phyloP scores from a whole-genome alignment of 2,329 filamentous ascomycete species.

The Fusarium graminum region DNA sequence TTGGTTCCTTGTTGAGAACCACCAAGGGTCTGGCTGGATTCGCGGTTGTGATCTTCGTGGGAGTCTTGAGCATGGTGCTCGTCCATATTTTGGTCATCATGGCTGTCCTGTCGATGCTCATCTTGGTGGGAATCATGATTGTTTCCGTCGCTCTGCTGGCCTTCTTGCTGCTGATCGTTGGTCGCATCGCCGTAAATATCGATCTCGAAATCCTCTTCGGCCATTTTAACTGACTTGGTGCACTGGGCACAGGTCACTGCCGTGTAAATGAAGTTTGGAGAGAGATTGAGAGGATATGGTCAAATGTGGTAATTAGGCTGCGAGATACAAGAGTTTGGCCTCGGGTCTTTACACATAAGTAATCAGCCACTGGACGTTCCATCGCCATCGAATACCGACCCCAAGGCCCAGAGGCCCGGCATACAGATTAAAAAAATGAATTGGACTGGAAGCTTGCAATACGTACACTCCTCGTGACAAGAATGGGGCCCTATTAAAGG shows the following conservation, averaged over 20 bases:
- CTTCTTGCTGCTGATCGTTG: constrained; percentile 59
- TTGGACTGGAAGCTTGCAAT: constrained; percentile 61
- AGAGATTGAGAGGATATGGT: constrained; percentile 24
- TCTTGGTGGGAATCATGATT: constrained; percentile 47
- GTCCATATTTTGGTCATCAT: constrained; percentile 57
- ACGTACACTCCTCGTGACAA: constrained; percentile 66
- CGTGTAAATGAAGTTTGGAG: constrained; percentile 25
- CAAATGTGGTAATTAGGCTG: constrained; percentile 49
- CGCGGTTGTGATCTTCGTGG: constrained; percentile 53
- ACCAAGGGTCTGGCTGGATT: constrained; percentile 57
- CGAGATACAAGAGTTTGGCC: constrained; percentile 47
- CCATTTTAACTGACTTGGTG: constrained; percentile 61
- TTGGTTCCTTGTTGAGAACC: constrained; percentile 65
- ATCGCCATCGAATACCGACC: constrained; percentile 24
- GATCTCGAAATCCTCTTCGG: constrained; percentile 79
- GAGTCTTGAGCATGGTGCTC: constrained; percentile 58
- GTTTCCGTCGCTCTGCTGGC: constrained; percentile 49
- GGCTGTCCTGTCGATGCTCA: constrained; percentile 48
- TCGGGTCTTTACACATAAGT: constrained; percentile 43
- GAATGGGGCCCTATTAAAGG: constrained; percentile 35
- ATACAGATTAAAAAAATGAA: constrained; percentile 45
- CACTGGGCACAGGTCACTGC: constrained; percentile 34
- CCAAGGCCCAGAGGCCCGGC: constrained; percentile 24
- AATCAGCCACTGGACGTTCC: constrained; percentile 47
- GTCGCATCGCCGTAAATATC: constrained; percentile 76